These are phyloP conservation scores for Globisporangium paddicum DNA, from an alignment of 352 stramenopile genomes.

Conservation along the genomic window DNA sequence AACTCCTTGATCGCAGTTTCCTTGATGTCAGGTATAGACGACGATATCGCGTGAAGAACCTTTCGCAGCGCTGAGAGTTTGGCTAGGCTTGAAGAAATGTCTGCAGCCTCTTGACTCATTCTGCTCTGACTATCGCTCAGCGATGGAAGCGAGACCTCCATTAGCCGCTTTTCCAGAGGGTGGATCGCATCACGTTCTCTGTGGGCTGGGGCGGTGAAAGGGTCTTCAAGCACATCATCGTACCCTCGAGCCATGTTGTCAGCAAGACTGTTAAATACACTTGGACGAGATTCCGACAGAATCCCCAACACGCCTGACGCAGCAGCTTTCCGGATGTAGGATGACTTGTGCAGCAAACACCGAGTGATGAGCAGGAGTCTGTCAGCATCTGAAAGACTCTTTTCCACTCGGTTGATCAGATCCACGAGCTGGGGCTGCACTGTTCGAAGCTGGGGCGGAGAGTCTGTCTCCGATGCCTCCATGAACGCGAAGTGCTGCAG, in stretches of 20 bases:
- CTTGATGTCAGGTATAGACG: slow-evolving; percentile 9
- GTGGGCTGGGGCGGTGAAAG: slow-evolving; percentile 9
- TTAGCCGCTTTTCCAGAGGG: slow-evolving; percentile 3
- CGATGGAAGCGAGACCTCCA: slow-evolving; percentile 4
- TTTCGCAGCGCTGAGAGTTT: slow-evolving; percentile 11
- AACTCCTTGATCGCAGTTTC: slow-evolving; percentile 22
- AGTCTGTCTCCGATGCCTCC: slow-evolving; percentile 19
- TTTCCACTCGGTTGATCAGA: slow-evolving; percentile 41
- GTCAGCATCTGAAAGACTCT: slow-evolving; percentile 7
- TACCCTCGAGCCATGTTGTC: slow-evolving; percentile 1
- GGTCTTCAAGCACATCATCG: slow-evolving; percentile 6
- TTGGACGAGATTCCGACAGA: slow-evolving; percentile 15
- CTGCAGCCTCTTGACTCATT: background rate
- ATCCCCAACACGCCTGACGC: slow-evolving; percentile 31
- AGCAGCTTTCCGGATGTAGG: slow-evolving; percentile 44
- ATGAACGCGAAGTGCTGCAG: slow-evolving; percentile 59
- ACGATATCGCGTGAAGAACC: background rate
- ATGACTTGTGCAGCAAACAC: slow-evolving; percentile 44
- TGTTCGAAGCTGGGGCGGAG: slow-evolving; percentile 16
- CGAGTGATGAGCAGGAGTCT: slow-evolving; percentile 33
- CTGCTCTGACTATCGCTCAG: background rate
- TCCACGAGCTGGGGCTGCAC: slow-evolving; percentile 32
- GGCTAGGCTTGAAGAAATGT: slow-evolving; percentile 15
- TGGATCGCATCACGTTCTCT: background rate
- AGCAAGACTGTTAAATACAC: slow-evolving; percentile 7